Evolutionary conservation across 1,284 basidiomycete genomes (phyloP).

Genomic region (Ustilago trichophora): DNA sequence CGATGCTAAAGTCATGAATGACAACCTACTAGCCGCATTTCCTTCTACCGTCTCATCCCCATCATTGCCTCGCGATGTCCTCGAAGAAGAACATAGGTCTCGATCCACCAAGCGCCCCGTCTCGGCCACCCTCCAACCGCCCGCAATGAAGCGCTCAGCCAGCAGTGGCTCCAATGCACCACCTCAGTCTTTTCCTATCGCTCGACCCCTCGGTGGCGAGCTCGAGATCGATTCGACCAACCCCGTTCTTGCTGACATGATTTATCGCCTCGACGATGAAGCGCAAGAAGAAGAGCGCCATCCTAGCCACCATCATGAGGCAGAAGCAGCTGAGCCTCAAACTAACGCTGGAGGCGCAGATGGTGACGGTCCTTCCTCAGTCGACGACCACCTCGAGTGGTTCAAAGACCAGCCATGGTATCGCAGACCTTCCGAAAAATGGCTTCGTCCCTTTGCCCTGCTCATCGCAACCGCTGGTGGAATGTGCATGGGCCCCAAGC

Average conservation of each 20-base stretch:
- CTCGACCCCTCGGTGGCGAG: conserved; percentile 29
- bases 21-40: conserved; percentile 13
- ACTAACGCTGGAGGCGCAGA: not conserved
- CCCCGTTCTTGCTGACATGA: conserved; percentile 44
- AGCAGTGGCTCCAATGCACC: conserved; percentile 21
- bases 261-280: conserved; percentile 51
- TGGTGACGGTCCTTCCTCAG: not conserved
- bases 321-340: not conserved
- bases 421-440: conserved; percentile 50
- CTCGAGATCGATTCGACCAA: conserved; percentile 50
- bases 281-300: conserved; percentile 15
- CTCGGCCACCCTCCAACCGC: conserved; percentile 14
- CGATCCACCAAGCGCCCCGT: conserved; percentile 3
- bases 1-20: conserved; percentile 11
- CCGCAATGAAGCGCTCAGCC: conserved; percentile 20
- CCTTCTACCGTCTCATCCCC: conserved; percentile 22
- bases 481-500: conserved; percentile 57
- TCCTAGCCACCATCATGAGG: not conserved
- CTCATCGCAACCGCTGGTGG: conserved; percentile 54
- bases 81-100: conserved; percentile 21
- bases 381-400: conserved; percentile 53
- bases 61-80: conserved; percentile 14
- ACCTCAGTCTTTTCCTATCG: conserved; percentile 21
- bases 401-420: conserved; percentile 55
- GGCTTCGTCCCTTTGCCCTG: conserved; percentile 56